Evolutionary conservation across 495 filamentous ascomycete species (phyloP).

Genomic region (Aspergillus biplanus): DNA sequence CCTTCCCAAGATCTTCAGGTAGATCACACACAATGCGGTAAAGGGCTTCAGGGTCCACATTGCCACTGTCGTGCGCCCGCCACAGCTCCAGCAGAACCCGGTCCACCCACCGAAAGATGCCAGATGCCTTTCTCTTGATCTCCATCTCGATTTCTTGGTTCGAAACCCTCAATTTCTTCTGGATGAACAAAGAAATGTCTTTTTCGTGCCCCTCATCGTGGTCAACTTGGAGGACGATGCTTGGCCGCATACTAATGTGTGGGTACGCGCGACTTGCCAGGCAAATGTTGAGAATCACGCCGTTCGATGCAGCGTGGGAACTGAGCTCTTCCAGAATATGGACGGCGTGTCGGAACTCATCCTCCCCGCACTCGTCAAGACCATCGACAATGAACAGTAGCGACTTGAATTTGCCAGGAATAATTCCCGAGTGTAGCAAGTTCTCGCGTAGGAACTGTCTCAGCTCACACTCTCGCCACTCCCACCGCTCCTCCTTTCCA

Average conservation of each 20-base stretch:
- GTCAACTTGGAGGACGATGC: neutral
- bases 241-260: neutral
- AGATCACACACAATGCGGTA: neutral
- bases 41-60: neutral
- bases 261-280: neutral
- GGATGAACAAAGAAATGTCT: neutral
- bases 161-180: neutral
- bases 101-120: neutral
- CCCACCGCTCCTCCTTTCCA: neutral
- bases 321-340: neutral
- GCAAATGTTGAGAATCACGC: neutral
- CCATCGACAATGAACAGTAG: neutral
- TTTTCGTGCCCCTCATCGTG: neutral
- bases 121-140: neutral
- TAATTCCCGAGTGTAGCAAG: neutral
- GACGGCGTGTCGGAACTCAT: neutral
- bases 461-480: neutral
- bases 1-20: neutral
- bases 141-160: neutral
- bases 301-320: neutral
- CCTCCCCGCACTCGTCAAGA: neutral
- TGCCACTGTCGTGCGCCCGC: neutral
- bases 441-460: neutral
- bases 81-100: neutral
- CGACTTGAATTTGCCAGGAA: neutral